Conservation (phyloP, 2,329 filamentous ascomycete species). For the Fusarium ramigenum region DNA sequence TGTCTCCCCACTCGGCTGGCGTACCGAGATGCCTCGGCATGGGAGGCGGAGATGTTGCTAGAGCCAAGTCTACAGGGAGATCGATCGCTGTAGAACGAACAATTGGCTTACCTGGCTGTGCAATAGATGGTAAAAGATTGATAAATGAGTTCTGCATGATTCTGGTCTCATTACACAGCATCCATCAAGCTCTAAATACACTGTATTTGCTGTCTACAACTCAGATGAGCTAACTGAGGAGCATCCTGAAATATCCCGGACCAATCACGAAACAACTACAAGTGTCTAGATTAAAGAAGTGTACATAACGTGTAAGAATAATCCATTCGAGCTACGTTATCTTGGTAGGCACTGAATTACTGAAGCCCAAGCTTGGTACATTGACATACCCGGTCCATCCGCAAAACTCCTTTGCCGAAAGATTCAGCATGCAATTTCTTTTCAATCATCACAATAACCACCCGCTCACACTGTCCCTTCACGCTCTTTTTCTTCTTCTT, state of each 20-base stretch:
- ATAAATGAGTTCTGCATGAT: background rate
- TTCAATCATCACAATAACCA: conserved; percentile 17
- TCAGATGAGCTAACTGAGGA: background rate
- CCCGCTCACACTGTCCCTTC: background rate
- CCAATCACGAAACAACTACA: background rate
- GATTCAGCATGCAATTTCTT: conserved; percentile 31
- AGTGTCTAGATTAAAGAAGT: background rate
- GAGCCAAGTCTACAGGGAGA: background rate
- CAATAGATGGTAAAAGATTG: background rate
- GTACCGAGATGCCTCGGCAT: conserved; percentile 18
- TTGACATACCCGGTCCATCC: background rate
- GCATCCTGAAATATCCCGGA: background rate
- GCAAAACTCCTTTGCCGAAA: conserved; percentile 36
- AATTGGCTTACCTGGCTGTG: background rate
- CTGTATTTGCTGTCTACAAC: background rate
- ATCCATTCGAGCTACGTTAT: background rate
- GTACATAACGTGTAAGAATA: background rate
- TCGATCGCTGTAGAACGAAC: background rate
- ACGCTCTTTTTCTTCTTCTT: background rate
- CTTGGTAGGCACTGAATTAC: background rate
- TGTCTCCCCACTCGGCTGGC: conserved; percentile 5
- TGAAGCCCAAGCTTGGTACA: background rate
- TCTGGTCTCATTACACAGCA: background rate
- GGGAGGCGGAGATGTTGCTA: background rate
- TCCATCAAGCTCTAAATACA: background rate